These are phyloP conservation scores for Microcyclospora tardicrescens DNA, from an alignment of 2,329 filamentous ascomycete species.

Conservation along the genomic window DNA sequence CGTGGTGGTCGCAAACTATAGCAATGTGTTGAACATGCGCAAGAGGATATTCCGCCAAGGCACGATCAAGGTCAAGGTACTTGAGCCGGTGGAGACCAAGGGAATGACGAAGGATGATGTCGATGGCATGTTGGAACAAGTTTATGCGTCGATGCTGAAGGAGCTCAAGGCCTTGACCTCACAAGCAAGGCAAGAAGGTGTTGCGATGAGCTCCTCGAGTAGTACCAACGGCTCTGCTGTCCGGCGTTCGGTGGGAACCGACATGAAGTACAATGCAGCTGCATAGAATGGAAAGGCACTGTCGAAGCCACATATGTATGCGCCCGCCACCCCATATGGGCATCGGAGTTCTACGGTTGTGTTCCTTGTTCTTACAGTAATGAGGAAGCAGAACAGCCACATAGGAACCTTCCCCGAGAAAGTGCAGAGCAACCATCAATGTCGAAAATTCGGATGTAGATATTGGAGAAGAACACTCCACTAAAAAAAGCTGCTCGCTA, in stretches of 20 bases:
- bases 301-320: background rate
- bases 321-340: too few species aligned
- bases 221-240: background rate
- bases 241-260: background rate
- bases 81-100: slow-evolving; percentile 67
- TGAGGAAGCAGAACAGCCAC: too few species aligned
- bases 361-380: too few species aligned
- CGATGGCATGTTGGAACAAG: slow-evolving; percentile 54
- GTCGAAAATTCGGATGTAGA: too few species aligned
- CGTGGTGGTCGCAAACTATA: slow-evolving; percentile 44
- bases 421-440: too few species aligned
- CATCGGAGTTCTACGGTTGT: too few species aligned
- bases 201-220: slow-evolving; percentile 6
- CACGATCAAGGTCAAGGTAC: slow-evolving; percentile 52
- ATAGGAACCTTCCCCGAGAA: too few species aligned
- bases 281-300: background rate
- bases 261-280: background rate
- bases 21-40: slow-evolving; percentile 34
- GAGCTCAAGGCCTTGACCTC: slow-evolving; percentile 34
- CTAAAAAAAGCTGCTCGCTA: too few species aligned
- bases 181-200: slow-evolving; percentile 16
- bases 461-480: too few species aligned
- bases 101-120: slow-evolving; percentile 64
- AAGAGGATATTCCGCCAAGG: slow-evolving; percentile 29
- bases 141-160: slow-evolving; percentile 62